Evolutionary conservation across 345 rosid species (phyloP), one percentile per base, ranked within the genome.

Genomic region (Ceriops zippeliana): DNA sequence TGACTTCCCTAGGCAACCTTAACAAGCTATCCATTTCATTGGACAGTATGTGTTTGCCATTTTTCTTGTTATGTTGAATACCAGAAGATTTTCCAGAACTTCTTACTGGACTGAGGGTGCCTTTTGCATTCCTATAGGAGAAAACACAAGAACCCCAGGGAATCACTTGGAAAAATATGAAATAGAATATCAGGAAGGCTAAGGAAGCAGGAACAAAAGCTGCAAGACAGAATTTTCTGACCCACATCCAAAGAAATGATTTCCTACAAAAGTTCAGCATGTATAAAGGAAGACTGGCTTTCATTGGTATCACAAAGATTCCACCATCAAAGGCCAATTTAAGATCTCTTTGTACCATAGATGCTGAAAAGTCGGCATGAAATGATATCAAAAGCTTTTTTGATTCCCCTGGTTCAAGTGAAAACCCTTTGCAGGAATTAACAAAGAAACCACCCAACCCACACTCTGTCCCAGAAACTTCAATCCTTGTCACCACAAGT

Each of bases 351-450:
- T 72, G 78, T 31, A 84, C 81, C 69, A 77, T 62, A n/a, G 82
- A 73, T 35, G 83, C 79, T 11, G 83, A 80, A 80, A 82, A 84
- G 66, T 86, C 81, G 24, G 85, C 66, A 71, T 77, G 79, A 74
- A 86, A 91, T 17, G 87, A 80, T 63, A 91, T 73, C 47, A 75
- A 71, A 54, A 91, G 85, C 85, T 83, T 81, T 24, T 71, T 79
- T 46, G 87, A 86, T 70, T 88, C 87, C 52, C 91, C 88, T 30
- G 91, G 95, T 71, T 83, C 76, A 66, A 88, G 83, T 57, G 79
- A 64, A 63, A 86, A 85, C 5, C 87, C 83, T 64, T 73, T 76
- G 77, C 89, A 84, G 67, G 77, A 72, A 47, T 84, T 89, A 67
- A 86, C 90, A 61, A 67, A 30, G 75, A 89, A 89, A 19, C 89